Base-by-base conservation (phyloP, 495 filamentous ascomycete genomes). In the Massariosphaeria phaeospora region DNA sequence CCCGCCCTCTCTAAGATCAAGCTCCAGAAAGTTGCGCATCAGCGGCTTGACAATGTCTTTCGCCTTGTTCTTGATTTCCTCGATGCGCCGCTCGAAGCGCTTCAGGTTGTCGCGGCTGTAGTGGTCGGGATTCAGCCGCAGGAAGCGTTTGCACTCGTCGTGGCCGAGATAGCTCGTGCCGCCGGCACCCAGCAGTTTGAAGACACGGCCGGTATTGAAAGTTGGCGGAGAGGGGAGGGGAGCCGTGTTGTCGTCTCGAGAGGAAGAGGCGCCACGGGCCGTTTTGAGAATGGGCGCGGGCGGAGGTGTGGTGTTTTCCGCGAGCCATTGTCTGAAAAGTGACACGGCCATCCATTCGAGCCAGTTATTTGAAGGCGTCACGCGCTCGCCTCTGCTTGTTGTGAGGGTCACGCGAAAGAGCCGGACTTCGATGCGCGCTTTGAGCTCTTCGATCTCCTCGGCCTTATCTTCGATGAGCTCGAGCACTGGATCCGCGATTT, bases 401-500 rank as follows among this genome's bases (percentile, higher is more conserved):
- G 81, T 89, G 0, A 95, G 76, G 0, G 79, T 86, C 8, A 96
- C 73, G 7, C 89, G 80, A 63, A 93, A 89, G 24, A 96, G 80
- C 43, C 82, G 81, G 9, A 79, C 82, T 66, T 95, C 89, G 29
- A 89, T 73, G 48, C 73, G 73, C 35, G 79, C 82, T 48, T 88
- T 85, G 2, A 91, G 74, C 62, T 95, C 89, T 12, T 68, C 65
- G 18, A 73, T 50, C 25, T 73, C 70, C 57, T 91, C 83, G 29
- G 87, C 85, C 68, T 95, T 95, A 66, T 95, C 88, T 65, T 93
- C 86, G 54, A 96, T 91, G 13, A 95, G 77, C 49, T 95, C 89
- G 3, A 94, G 73, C 3, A 96, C 88, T 1, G 77, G 59, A 12
- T 83, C 79, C 0, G 88, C 84, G 1, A 91, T 74, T 34, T 79